These are phyloP conservation scores for Gymnopilus junonius DNA, from an alignment of 768 basidiomycete species.

Conservation along the genomic window DNA sequence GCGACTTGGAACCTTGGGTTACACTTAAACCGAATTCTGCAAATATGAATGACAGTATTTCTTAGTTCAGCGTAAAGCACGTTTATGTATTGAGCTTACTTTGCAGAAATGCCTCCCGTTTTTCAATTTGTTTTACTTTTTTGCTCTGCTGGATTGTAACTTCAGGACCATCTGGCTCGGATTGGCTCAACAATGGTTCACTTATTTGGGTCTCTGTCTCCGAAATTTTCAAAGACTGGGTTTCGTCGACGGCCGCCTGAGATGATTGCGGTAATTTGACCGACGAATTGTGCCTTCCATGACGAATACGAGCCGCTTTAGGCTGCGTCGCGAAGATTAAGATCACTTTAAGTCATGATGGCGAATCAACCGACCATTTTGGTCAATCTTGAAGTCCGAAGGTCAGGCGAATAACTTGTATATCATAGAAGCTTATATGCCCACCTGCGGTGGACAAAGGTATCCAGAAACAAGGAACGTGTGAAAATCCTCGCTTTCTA, in stretches of 20 bases:
- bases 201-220: not conserved
- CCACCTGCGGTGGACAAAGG: not conserved
- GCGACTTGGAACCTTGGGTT: slow-evolving; percentile 72
- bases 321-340: slow-evolving; percentile 19
- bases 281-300: slow-evolving; percentile 23
- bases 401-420: not conserved
- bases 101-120: slow-evolving; percentile 70
- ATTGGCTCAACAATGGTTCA: not conserved
- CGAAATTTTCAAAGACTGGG: slow-evolving; percentile 35
- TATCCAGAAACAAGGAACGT: not conserved
- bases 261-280: slow-evolving; percentile 15
- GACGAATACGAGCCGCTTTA: slow-evolving; percentile 23
- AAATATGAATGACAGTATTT: not conserved
- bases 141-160: slow-evolving; percentile 41
- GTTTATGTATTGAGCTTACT: slow-evolving; percentile 40
- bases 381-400: not conserved
- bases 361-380: not conserved
- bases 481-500: not conserved
- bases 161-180: not conserved
- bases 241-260: slow-evolving; percentile 10
- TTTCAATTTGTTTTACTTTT: slow-evolving; percentile 68
- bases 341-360: not conserved
- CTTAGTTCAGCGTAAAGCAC: not conserved
- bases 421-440: not conserved
- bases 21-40: slow-evolving; percentile 48